Percentiles rank a stretch among this genome's conserved stretches.
phyloP scores from a whole-genome alignment of 345 rosid genomes.

The Toxicodendron radicans region DNA sequence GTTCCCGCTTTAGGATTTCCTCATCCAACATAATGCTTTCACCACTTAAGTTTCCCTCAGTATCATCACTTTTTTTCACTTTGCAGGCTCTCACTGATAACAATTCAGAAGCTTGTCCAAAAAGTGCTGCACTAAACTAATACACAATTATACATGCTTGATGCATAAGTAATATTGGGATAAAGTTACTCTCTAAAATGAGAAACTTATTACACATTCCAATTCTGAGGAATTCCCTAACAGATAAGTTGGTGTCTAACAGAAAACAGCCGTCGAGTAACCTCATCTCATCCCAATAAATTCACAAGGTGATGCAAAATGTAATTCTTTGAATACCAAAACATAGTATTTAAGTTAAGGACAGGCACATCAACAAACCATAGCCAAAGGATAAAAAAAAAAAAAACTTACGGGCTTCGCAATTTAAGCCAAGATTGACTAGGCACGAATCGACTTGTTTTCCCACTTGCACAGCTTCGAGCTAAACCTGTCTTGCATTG shows the following conservation, averaged over 20 bases:
- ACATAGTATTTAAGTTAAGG: not conserved
- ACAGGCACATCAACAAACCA: not conserved
- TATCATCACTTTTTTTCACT: constrained; percentile 52
- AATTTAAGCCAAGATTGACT: constrained; percentile 28
- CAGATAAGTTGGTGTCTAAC: not conserved
- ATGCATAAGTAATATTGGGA: not conserved
- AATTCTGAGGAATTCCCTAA: not conserved
- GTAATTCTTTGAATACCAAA: not conserved
- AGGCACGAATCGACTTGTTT: not conserved
- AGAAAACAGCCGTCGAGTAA: not conserved
- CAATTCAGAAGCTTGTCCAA: constrained; percentile 26
- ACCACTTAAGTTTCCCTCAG: constrained; percentile 44
- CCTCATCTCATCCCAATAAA: not conserved
- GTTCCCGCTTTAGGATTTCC: constrained; percentile 55
- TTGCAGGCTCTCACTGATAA: constrained; percentile 37
- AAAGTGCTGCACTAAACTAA: constrained; percentile 35
- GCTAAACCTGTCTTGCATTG: constrained; percentile 28
- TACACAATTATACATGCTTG: constrained; percentile 16
- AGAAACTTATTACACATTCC: not conserved
- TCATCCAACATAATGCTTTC: constrained; percentile 59
- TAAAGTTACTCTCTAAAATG: not conserved
- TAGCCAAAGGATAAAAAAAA: not conserved
- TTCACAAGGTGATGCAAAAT: not conserved
- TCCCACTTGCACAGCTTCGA: constrained; percentile 19
- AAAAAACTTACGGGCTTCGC: constrained; percentile 33